phyloP scores from a whole-genome alignment of 352 stramenopile genomes.

The Globisporangium yorkense region DNA sequence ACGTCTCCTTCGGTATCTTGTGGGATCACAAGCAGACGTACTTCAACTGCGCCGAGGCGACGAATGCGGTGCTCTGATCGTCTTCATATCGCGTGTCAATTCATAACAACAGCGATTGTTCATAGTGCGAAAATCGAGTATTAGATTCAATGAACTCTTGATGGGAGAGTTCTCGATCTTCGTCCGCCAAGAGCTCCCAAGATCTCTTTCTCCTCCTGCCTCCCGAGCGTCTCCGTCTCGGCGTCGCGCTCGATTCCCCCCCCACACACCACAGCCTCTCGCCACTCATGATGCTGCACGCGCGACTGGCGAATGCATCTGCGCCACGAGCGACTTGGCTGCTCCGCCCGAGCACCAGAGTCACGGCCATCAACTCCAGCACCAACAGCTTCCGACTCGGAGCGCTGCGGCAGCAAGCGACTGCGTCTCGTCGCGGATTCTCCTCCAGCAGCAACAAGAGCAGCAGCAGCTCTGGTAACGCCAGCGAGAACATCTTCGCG shows the following conservation, averaged over 20 bases:
- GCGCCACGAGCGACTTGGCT: background rate
- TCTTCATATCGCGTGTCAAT: background rate
- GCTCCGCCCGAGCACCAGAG: background rate
- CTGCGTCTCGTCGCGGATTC: background rate
- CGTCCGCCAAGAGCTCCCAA: background rate
- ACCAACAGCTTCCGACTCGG: background rate
- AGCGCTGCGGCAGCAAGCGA: background rate
- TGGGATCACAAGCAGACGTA: background rate
- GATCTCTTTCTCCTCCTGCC: too few species aligned
- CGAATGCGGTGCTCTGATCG: background rate
- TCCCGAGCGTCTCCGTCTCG: background rate
- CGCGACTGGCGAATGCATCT: background rate
- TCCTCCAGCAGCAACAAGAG: background rate
- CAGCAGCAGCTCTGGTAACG: background rate
- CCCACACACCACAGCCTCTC: too few species aligned
- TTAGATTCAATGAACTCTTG: background rate
- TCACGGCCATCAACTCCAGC: background rate
- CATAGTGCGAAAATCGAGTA: background rate
- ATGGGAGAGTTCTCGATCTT: background rate
- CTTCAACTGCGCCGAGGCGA: background rate
- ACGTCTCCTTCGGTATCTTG: background rate
- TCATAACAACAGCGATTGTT: background rate
- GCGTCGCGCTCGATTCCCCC: too few species aligned
- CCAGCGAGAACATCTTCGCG: slow-evolving; percentile 13
- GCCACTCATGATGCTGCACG: background rate